These are phyloP conservation scores for Panaeolus cyanescens DNA, from an alignment of 768 basidiomycete genomes.

Conservation along the genomic window DNA sequence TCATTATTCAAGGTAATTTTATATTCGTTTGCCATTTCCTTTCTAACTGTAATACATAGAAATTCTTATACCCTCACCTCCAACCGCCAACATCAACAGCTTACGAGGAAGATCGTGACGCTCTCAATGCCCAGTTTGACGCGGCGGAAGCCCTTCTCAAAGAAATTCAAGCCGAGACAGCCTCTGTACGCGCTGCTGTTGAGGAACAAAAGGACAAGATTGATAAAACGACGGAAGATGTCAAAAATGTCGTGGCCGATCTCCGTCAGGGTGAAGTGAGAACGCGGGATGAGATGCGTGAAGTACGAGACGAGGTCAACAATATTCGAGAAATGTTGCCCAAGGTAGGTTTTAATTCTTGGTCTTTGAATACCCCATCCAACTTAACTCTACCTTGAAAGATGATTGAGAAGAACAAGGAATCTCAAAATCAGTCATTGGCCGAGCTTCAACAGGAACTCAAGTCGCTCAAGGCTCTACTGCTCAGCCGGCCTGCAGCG, in stretches of 20 bases:
- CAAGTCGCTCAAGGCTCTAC: conserved; percentile 88
- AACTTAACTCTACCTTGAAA: conserved; percentile 34
- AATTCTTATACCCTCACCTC: conserved; percentile 90
- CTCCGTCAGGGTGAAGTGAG: conserved; percentile 78
- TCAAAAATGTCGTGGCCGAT: conserved; percentile 70
- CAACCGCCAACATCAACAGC: conserved; percentile 85
- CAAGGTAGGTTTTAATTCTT: conserved; percentile 58
- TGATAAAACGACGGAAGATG: conserved; percentile 69
- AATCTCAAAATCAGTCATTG: conserved; percentile 80
- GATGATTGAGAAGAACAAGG: conserved; percentile 96
- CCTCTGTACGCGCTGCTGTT: conserved; percentile 68
- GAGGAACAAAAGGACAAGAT: conserved; percentile 78
- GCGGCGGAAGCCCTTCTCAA: conserved; percentile 79
- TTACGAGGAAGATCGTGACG: conserved; percentile 86
- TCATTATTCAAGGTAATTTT: conserved; percentile 70
- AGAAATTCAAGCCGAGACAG: conserved; percentile 79
- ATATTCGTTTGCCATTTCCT: not conserved
- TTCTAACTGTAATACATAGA: conserved; percentile 44
- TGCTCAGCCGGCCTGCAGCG: conserved; percentile 64
- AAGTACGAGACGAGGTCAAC: conserved; percentile 89
- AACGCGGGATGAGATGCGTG: conserved; percentile 86
- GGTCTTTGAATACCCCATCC: conserved; percentile 3
- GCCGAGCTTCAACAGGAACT: conserved; percentile 91
- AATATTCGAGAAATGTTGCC: conserved; percentile 91
- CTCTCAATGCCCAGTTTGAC: conserved; percentile 87